These are phyloP conservation scores for Aspergillus saccharolyticus DNA, from an alignment of 495 filamentous ascomycete genomes.

Conservation along the genomic window DNA sequence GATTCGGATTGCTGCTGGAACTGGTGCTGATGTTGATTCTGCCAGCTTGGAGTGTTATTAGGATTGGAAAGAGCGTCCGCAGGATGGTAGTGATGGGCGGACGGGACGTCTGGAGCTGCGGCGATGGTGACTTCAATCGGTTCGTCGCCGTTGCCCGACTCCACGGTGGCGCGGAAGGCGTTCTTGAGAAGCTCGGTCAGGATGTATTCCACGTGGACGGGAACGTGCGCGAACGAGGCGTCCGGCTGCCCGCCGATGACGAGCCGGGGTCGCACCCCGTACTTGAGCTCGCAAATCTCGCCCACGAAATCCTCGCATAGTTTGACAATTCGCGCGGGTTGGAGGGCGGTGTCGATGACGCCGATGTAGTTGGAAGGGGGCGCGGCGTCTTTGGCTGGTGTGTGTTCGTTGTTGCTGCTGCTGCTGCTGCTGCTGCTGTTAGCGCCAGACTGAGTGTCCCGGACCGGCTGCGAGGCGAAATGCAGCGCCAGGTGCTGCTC, in stretches of 20 bases:
- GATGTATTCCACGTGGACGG: conserved; percentile 95
- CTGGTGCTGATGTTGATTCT: not conserved
- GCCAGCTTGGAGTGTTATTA: not conserved
- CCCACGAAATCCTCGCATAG: conserved; percentile 83
- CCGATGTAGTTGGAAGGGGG: conserved; percentile 71
- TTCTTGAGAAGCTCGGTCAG: conserved; percentile 95
- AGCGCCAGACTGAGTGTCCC: conserved; percentile 27
- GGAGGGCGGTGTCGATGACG: conserved; percentile 91
- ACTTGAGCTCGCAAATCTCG: conserved; percentile 94
- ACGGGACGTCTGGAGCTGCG: conserved; percentile 61
- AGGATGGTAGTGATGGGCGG: conserved; percentile 18
- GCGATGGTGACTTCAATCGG: conserved; percentile 91
- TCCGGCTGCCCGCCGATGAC: conserved; percentile 77
- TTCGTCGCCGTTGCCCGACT: conserved; percentile 69
- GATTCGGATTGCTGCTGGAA: conserved; percentile 18
- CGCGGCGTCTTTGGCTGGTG: conserved; percentile 37
- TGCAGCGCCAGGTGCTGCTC: conserved; percentile 96
- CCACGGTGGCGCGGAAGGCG: conserved; percentile 87
- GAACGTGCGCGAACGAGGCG: conserved; percentile 82
- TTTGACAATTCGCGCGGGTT: conserved; percentile 72
- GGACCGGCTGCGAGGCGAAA: conserved; percentile 69
- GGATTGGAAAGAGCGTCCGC: too few relatives aligned
- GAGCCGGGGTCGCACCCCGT: conserved; percentile 80
- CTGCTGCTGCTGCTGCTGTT: conserved; percentile 33
- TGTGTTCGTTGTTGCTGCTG: not conserved